Base-by-base conservation (phyloP, 2,329 filamentous ascomycete genomes). In the Cryphonectria naterciae region DNA sequence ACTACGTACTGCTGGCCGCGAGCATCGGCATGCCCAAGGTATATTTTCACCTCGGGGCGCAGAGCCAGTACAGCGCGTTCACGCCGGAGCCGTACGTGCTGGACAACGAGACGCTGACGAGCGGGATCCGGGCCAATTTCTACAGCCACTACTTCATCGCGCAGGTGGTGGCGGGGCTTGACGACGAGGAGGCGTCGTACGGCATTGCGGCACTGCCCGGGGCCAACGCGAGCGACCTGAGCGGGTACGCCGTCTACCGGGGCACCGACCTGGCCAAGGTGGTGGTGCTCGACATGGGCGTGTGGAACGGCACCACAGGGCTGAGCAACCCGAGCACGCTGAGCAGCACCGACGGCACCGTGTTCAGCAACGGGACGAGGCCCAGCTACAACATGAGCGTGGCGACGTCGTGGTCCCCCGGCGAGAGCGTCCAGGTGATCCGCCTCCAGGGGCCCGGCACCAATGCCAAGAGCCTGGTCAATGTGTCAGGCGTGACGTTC, bases 1-100 rank as follows among this genome's bases (percentile, higher is more conserved):
- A 86, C 76, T 85, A 83, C 76, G 78, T 80, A 75, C 77, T 82
- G 41, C 74, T 76, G 65, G 80, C 78, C 56, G 80, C 80, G 1
- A 75, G 77, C 37, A 71, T 81, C 49, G 79, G 79, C 25, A 75
- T 82, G 32, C 72, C 75, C 62, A 79, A 78, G 76, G 74, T 79
- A 0, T 84, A 83, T 74, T 85, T 85, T 79, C 84, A 86, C 77
- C 78, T 72, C 28, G 71, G 71, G 17, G 71, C 68, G 58, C 52
- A 70, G 62, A 65, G 65, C 25, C 65, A 72, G 56, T 72, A 72
- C 71, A 68, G 64, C 46, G 68, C 71, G 2, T 72, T 73, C 68
- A 62, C 74, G 71, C 62, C 76, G 63, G 67, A 70, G 19, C 52
- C 68, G 25, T 81, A 79, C 73, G 69, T 67, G 58, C 69, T 74